Evolutionary conservation across 2,329 filamentous ascomycete genomes (phyloP), one percentile per base, ranked within the genome.

Genomic region (Diplodia seriata): DNA sequence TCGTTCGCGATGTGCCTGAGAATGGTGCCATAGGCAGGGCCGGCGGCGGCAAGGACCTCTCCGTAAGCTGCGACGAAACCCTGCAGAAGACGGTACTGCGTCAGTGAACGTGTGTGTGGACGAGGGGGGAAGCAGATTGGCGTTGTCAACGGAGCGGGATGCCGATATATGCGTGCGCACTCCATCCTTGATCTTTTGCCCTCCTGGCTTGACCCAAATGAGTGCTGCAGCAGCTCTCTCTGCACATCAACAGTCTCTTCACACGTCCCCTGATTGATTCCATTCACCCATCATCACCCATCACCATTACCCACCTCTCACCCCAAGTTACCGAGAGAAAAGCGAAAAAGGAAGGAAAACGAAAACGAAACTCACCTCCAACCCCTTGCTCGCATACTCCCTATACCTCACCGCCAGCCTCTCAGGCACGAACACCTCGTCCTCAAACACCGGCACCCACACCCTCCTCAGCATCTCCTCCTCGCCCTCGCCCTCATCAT

Each of bases 1-100:
- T 68, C 65, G 6, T 31, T 47, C 70, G 73, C 85, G 76, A 92
- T 80, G 72, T 91, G 86, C 18, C 78, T 75, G 49, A 92, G 81
- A 69, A 93, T 90, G 1, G 81, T 81, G n/a, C 77, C 76, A 74
- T 86, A 90, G 1, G 85, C 82, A 8, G 81, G 77, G 0, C 84
- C 83, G 0, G 82, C 89, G 29, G 83, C 78, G 9, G 79, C 76
- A 43, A 91, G 79, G 68, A 92, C 91, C 70, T 85, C 83, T 29
- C 77, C 78, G 77, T 92, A 92, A 1, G 89, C 89, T 67, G 82
- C 78, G 3, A 88, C 83, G 72, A 91, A 91, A 11, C 90, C 89
- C 76, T 72, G 18, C 4, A 47, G 40, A 47, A 47, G 59, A 55
- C 40, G 36, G 26, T 14, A 63, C 12, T 33, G 38, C 9, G 26